Evolutionary conservation across 208 protist genomes (phyloP).

Genomic region (Crithidia expoeki): DNA sequence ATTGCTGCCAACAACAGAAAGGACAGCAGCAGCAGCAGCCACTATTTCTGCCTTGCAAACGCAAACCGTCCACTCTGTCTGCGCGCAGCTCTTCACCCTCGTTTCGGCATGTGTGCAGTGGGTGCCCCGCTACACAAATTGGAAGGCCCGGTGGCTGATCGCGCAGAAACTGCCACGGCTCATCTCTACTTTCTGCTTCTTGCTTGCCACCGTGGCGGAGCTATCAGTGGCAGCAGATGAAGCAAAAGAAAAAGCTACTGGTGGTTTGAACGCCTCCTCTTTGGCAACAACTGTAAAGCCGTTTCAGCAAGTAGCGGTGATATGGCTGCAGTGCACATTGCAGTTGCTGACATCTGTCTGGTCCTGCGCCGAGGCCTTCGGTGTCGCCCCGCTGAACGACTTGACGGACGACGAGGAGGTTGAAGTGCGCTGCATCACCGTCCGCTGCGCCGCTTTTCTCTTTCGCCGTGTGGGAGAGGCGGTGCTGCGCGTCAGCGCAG

Average conservation of each 20-base stretch:
- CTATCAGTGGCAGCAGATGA: background rate
- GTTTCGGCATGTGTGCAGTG: constrained; percentile 51
- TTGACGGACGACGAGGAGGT: constrained; percentile 60
- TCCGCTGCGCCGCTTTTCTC: constrained; percentile 37
- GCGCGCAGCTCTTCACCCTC: constrained; percentile 39
- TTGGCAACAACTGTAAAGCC: background rate
- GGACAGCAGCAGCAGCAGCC: background rate
- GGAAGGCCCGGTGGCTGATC: constrained; percentile 74
- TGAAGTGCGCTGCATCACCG: constrained; percentile 62
- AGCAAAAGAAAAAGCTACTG: background rate
- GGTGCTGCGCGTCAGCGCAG: constrained; percentile 34
- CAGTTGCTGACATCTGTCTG: constrained; percentile 40
- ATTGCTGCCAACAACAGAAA: background rate
- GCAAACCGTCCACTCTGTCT: constrained; percentile 4
- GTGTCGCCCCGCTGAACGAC: constrained; percentile 29
- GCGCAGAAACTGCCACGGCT: constrained; percentile 54
- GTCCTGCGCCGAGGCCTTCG: constrained; percentile 22
- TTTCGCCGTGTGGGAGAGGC: constrained; percentile 43
- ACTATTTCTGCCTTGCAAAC: background rate
- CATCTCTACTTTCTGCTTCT: constrained; percentile 39
- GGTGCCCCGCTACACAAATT: constrained; percentile 47
- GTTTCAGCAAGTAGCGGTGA: constrained; percentile 8
- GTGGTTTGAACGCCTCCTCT: background rate
- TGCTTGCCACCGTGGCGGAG: constrained; percentile 37
- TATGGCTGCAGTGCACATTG: constrained; percentile 26